A percentile compares a stretch with the other conserved stretches of the same genome.
Conservation (phyloP, 2,329 filamentous ascomycete genomes). For the Penicillium oxalicum region DNA sequence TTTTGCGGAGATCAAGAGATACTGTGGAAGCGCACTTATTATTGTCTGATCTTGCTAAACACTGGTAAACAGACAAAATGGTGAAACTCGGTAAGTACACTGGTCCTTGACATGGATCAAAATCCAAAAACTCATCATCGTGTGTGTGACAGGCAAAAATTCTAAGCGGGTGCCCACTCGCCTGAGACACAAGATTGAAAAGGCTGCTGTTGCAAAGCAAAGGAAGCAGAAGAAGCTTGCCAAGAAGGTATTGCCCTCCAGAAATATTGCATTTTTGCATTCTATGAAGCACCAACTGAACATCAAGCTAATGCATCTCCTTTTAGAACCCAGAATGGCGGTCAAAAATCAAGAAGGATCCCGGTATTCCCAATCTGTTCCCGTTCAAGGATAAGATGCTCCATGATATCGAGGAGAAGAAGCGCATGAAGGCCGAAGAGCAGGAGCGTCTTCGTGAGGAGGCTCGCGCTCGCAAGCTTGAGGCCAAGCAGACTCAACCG, state of each 20-base stretch:
- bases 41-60: conserved; percentile 9
- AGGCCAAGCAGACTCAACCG: conserved; percentile 30
- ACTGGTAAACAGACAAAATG: conserved; percentile 28
- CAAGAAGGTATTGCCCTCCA: conserved; percentile 58
- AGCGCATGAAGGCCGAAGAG: conserved; percentile 74
- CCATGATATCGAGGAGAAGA: conserved; percentile 87
- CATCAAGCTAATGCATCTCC: conserved; percentile 10
- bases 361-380: conserved; percentile 93
- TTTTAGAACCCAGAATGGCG: conserved; percentile 85
- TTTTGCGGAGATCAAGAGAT: conserved; percentile 9
- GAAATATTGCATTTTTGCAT: neutral
- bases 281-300: neutral
- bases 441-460: conserved; percentile 63
- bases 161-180: conserved; percentile 89
- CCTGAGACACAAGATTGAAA: conserved; percentile 92
- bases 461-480: conserved; percentile 42
- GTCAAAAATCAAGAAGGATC: conserved; percentile 92
- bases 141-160: conserved; percentile 64
- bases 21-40: conserved; percentile 12
- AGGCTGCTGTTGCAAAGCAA: conserved; percentile 83
- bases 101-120: neutral
- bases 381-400: conserved; percentile 96
- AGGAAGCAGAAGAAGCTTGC: conserved; percentile 80
- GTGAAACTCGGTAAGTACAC: conserved; percentile 35
- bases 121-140: neutral